phyloP scores from a whole-genome alignment of 164 flowering plant species.

The Cinnamomum micranthum region DNA sequence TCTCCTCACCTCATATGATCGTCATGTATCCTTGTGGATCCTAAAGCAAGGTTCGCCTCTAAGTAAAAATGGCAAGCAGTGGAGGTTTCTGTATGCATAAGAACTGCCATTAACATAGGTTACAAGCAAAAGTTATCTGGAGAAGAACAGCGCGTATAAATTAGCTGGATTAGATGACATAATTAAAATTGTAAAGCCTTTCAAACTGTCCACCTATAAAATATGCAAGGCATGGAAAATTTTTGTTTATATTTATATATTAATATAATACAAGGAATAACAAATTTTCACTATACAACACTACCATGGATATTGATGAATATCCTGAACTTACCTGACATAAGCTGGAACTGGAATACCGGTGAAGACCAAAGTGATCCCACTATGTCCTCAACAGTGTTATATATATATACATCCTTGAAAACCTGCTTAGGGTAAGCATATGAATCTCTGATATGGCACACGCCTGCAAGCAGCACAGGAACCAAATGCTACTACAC shows the following conservation, averaged over 20 bases:
- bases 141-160: too few species aligned
- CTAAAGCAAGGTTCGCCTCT: too few species aligned
- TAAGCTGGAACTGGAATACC: not conserved
- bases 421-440: not conserved
- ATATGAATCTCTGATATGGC: not conserved
- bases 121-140: too few species aligned
- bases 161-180: too few species aligned
- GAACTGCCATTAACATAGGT: too few species aligned
- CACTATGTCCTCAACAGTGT: not conserved
- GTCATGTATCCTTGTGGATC: too few species aligned
- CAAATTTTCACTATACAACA: conserved; percentile 5
- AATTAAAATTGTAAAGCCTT: too few species aligned
- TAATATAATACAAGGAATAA: not conserved
- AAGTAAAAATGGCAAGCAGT: too few species aligned
- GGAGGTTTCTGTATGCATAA: too few species aligned
- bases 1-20: too few species aligned
- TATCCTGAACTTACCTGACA: not conserved
- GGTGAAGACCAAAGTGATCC: not conserved
- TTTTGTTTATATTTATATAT: conserved; percentile 1
- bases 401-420: not conserved
- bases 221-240: not conserved
- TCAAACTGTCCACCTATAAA: too few species aligned
- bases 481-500: not conserved
- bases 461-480: not conserved
- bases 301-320: not conserved